Base-by-base conservation (phyloP, 306 rosid species). In the Cucurbita pepo region DNA sequence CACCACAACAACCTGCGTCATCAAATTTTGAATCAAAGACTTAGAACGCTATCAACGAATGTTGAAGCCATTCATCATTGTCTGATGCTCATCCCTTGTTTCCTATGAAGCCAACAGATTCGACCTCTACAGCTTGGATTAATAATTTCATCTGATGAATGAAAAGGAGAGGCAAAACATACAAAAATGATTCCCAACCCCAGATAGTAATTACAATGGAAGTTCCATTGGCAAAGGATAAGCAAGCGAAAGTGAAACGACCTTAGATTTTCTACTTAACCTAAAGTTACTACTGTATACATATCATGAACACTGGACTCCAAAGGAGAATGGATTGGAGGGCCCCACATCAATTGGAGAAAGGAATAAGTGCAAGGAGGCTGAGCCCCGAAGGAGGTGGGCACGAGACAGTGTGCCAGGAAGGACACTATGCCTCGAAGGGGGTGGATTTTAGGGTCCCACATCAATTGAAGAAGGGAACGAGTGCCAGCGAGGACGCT, bases 1-100 rank as follows among this genome's bases (percentile, higher is more conserved):
- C 79, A 45, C 63, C 74, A 37, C 75, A 72, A 77, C 51, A 77
- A 77, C 83, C 96, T 86, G 86, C 80, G 19, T 53, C 21, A 34
- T 37, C 4, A 41, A 74, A 79, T 16, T 63, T 57, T 25, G 47
- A 8, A 8, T 16, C 45, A 61, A 30, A 61, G 43, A 61, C 67
- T 8, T 61, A 11, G 25, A 43, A 21, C 43, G 16, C 54, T 64
- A 10, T 18, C 37, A 11, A 18, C 19, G 52, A 19, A 43, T 2
- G 50, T 43, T 6, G 37, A 21, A 65, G 54, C 10, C 10, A 65
- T 19, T 43, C 71, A 18, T 11, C 50, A 43, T 34, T 36, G 19
- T 2, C 44, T 61, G n/a, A 37, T 13, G 67, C 21, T 37, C 47
- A 37, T 61, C n/a, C 43, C 43, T 34, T 18, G 25, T 18, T 56